phyloP scores from a whole-genome alignment of 2,329 filamentous ascomycete species.

The Scedosporium dehoogii region DNA sequence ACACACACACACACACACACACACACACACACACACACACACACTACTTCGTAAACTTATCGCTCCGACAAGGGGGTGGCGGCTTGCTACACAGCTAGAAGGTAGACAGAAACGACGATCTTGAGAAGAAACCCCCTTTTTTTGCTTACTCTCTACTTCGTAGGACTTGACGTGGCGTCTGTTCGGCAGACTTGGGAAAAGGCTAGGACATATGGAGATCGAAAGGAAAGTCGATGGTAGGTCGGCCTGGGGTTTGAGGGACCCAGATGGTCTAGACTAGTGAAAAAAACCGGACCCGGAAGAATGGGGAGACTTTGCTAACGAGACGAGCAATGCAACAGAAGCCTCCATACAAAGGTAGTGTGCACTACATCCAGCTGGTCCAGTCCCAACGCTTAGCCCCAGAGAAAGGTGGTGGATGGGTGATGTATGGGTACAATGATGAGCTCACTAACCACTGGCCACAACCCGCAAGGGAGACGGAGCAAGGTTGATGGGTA shows the following conservation, averaged over 20 bases:
- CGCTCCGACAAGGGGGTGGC: background rate
- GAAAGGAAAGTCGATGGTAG: background rate
- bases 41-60: background rate
- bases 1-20: background rate
- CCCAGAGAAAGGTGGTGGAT: background rate
- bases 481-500: too few relatives aligned
- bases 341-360: background rate
- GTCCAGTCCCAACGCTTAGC: background rate
- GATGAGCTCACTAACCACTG: background rate
- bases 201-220: background rate
- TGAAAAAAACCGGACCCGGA: background rate
- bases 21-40: background rate
- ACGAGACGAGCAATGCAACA: background rate
- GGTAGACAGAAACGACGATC: background rate
- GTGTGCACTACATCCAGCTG: background rate
- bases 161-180: background rate
- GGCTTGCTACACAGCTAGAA: background rate
- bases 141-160: background rate
- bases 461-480: too few relatives aligned
- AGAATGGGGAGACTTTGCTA: background rate
- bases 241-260: background rate
- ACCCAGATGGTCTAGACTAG: conserved; percentile 1
- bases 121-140: background rate
- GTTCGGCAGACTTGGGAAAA: background rate
- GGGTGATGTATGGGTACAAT: background rate